Percentiles rank a stretch among this genome's conserved stretches.
Conservation (phyloP, 2,329 filamentous ascomycete genomes). For the Laburnicola sp. region DNA sequence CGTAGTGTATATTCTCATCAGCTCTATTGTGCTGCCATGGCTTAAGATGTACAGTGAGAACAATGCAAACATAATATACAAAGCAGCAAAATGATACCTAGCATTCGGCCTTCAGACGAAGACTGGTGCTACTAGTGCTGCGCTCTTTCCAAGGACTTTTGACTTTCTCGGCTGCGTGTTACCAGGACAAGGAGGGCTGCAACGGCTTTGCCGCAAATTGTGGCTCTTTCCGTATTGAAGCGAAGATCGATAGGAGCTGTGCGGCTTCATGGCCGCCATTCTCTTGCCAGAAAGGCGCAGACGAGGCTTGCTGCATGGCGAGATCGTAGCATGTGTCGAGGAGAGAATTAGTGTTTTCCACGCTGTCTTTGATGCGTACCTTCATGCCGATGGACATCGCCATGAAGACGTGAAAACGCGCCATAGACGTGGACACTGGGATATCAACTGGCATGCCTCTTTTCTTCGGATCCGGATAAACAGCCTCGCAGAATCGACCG, state of each 20-base stretch:
- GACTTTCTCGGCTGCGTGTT: constrained; percentile 5
- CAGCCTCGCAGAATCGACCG: constrained; percentile 35
- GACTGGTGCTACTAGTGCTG: not conserved
- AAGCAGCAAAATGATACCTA: not conserved
- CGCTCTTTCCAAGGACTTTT: not conserved
- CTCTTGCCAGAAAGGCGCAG: constrained; percentile 41
- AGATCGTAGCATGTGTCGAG: constrained; percentile 43
- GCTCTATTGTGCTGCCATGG: constrained; percentile 3
- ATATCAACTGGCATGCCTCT: constrained; percentile 17
- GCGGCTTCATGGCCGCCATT: constrained; percentile 37
- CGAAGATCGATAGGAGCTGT: constrained; percentile 38
- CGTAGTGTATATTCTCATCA: not conserved
- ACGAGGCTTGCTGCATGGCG: constrained; percentile 39
- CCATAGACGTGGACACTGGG: constrained; percentile 36
- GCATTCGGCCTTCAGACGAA: too few species aligned
- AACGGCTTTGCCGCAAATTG: constrained; percentile 26
- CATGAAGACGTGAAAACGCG: constrained; percentile 42
- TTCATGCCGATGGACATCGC: constrained; percentile 45
- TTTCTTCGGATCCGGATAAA: constrained; percentile 36
- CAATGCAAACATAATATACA: not conserved
- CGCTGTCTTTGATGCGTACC: constrained; percentile 32
- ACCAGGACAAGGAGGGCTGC: constrained; percentile 40
- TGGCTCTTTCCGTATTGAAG: constrained; percentile 29
- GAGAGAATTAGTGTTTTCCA: constrained; percentile 36
- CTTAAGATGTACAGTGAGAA: constrained; percentile 5